Percentiles rank a stretch among this genome's conserved stretches.
These are phyloP conservation scores for Microdochium paspali DNA, from an alignment of 2,329 filamentous ascomycete genomes.

Conservation along the genomic window DNA sequence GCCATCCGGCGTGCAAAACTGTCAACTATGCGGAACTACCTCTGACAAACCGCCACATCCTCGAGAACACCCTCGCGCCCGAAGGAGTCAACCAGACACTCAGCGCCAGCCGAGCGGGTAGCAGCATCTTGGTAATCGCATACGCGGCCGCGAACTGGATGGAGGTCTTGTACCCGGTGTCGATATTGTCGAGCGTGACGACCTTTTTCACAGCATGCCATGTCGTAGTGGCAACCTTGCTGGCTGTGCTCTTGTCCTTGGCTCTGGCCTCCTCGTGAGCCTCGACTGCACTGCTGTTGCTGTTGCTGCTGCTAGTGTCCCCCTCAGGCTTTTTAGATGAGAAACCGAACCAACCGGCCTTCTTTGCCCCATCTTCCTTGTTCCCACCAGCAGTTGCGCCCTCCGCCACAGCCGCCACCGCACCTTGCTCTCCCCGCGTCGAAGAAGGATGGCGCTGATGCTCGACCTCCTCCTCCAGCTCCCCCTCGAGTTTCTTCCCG, in stretches of 20 bases:
- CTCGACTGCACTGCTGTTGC: conserved; percentile 13
- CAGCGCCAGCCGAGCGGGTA: conserved; percentile 65
- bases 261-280: conserved; percentile 2
- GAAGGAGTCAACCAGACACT: conserved; percentile 89
- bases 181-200: conserved; percentile 16
- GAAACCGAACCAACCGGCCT: neutral
- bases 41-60: conserved; percentile 18
- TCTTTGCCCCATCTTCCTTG: conserved; percentile 11
- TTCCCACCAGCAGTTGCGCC: no score
- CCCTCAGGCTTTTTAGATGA: conserved; percentile 16
- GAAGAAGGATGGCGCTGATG: conserved; percentile 22
- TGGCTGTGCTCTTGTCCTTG: conserved; percentile 5
- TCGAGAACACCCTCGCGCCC: conserved; percentile 65
- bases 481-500: conserved; percentile 10
- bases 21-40: neutral
- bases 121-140: conserved; percentile 75
- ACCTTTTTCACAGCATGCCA: conserved; percentile 13
- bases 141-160: conserved; percentile 79
- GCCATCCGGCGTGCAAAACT: no score
- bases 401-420: no score
- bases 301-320: conserved; percentile 28
- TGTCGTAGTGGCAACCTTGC: conserved; percentile 3
- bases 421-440: conserved; percentile 16
- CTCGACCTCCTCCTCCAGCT: conserved; percentile 10
- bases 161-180: conserved; percentile 39